Percentiles rank a stretch among this genome's conserved stretches.
Evolutionary conservation across 2,329 filamentous ascomycete species (phyloP).

Genomic region (Fusarium sp.): DNA sequence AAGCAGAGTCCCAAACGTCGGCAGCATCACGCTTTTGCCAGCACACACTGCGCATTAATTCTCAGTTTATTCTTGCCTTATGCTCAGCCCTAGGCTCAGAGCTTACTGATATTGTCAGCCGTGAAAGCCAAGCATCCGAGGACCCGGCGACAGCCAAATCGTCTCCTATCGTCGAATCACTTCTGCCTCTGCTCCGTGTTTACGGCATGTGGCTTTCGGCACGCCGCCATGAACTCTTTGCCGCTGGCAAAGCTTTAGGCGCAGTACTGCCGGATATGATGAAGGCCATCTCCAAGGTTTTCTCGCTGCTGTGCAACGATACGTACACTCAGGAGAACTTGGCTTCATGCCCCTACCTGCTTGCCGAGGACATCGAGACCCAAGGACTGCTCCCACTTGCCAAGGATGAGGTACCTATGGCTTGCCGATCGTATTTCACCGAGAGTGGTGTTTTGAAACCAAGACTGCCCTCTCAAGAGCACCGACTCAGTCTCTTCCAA

Average conservation of each 20-base stretch:
- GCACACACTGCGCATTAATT: conserved; percentile 80
- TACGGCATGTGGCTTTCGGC: conserved; percentile 65
- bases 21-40: conserved; percentile 62
- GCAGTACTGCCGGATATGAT: conserved; percentile 60
- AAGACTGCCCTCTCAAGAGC: conserved; percentile 49
- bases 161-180: conserved; percentile 53
- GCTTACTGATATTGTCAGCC: conserved; percentile 63
- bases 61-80: conserved; percentile 78
- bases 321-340: conserved; percentile 54
- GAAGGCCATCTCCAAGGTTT: conserved; percentile 57
- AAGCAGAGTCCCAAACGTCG: conserved; percentile 59
- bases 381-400: conserved; percentile 58
- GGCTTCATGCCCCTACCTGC: conserved; percentile 59
- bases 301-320: conserved; percentile 61
- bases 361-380: conserved; percentile 62
- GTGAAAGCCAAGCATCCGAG: conserved; percentile 38
- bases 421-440: conserved; percentile 54
- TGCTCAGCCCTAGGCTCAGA: conserved; percentile 77
- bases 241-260: conserved; percentile 58
- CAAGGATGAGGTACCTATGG: conserved; percentile 51
- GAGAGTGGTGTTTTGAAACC: conserved; percentile 55
- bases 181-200: conserved; percentile 64
- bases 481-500: conserved; percentile 48
- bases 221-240: conserved; percentile 58
- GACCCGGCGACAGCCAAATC: conserved; percentile 47